Base-by-base conservation (phyloP, 2,329 filamentous ascomycete genomes). In the Ascochyta lentis region DNA sequence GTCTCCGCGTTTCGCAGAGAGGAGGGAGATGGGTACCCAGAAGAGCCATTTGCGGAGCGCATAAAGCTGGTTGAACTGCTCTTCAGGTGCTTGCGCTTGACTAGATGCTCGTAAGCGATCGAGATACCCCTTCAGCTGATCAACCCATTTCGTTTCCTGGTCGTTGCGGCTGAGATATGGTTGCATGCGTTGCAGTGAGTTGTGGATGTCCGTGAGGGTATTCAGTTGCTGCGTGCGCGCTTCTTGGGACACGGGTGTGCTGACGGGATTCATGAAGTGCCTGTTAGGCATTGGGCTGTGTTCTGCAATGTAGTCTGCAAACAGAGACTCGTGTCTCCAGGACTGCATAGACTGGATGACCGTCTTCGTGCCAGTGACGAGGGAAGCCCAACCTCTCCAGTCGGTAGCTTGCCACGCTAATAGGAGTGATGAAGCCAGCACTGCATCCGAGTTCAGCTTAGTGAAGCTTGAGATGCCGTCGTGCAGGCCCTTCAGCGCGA, bases 361-460 rank as follows among this genome's bases (percentile, higher is more conserved):
- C 89, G 93, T 72, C 23, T 57, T 57, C 8, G 49, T 52, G n/a
- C 49, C 49, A 23, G 54, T 51, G 82, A 96, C 95, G 57, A 97
- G 81, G 64, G 93, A 93, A 60, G 89, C 92, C 94, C 94, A 98
- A 77, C 80, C 88, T 82, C 84, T 96, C 94, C 93, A 98, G 80
- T 98, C 94, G 57, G 89, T 95, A 52, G 92, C 91, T 79, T 98
- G 94, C 93, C 95, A 98, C 34, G 93, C 96, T 45, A 99, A 84
- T 43, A 98, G 85, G 40, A 97, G 86, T 24, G 94, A 97, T 29
- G 93, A 91, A 24, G 93, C 94, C 50, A 99, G 84, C 59, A 97
- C 89, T 39, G 93, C 92, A 77, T 99, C 94, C 2, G 92, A 94
- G 58, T 92, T 96, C 48, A 89, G 87, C 66, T 87, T 87, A 2